phyloP scores from a whole-genome alignment of 1,139 yeast species.

The Tardiomyces blankii region DNA sequence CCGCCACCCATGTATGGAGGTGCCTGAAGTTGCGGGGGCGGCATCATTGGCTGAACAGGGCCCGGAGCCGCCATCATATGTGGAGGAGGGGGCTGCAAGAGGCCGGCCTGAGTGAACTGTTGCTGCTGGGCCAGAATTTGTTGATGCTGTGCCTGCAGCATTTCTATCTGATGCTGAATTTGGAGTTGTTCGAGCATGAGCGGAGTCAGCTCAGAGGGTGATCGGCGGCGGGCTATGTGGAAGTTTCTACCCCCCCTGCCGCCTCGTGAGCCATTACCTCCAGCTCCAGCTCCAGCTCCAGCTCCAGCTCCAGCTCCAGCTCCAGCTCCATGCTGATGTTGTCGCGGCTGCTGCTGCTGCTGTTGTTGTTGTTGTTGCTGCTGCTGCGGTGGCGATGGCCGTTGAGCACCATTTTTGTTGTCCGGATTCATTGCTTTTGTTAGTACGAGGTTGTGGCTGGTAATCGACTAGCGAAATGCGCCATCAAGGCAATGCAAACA shows the following conservation, averaged over 20 bases:
- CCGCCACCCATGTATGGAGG: conserved; percentile 17
- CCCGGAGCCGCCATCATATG: conserved; percentile 4
- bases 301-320: neutral
- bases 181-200: conserved; percentile 42
- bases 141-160: conserved; percentile 86
- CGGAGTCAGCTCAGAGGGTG: conserved; percentile 91
- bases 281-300: no score
- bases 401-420: no score
- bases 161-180: conserved; percentile 82
- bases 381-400: no score
- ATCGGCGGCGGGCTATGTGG: conserved; percentile 88
- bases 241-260: conserved; percentile 21
- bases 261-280: neutral
- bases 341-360: no score
- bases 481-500: no score
- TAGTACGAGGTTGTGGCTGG: no score
- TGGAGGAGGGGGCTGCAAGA: conserved; percentile 15
- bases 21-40: conserved; percentile 21
- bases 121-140: conserved; percentile 66
- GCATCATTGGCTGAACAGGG: conserved; percentile 17
- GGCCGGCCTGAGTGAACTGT: conserved; percentile 27
- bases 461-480: no score
- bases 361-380: no score
- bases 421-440: no score
- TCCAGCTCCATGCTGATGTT: no score